A percentile compares a stretch with the other conserved stretches of the same genome.
These are phyloP conservation scores for Mimosa bimucronata DNA, from an alignment of 306 rosid species.

Conservation along the genomic window DNA sequence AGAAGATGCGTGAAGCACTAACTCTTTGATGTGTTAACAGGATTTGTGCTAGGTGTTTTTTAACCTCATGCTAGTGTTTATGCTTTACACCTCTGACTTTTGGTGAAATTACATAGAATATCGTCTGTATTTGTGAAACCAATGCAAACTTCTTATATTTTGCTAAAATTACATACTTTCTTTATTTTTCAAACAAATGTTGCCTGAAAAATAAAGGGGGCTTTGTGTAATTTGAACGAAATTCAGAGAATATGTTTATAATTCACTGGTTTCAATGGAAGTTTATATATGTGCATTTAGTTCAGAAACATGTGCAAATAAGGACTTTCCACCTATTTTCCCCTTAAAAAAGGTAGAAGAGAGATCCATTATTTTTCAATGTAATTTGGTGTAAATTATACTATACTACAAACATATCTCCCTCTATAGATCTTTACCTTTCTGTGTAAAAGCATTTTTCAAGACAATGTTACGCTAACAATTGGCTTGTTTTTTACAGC, in stretches of 20 bases:
- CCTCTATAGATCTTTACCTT: background rate
- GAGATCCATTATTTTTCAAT: background rate
- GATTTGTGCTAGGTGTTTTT: no score
- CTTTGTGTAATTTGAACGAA: background rate
- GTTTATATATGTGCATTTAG: background rate
- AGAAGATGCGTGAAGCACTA: background rate
- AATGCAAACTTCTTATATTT: no score
- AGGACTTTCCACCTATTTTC: background rate
- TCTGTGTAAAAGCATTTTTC: background rate
- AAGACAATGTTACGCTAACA: background rate
- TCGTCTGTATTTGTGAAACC: no score
- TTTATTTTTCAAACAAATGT: background rate
- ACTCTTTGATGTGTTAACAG: background rate
- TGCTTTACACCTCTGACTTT: no score
- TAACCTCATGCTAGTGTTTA: no score
- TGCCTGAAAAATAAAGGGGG: background rate
- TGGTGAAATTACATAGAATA: background rate
- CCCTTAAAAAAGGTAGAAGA: background rate
- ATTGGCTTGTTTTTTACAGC: conserved; percentile 31
- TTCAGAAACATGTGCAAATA: no score
- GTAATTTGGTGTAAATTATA: background rate
- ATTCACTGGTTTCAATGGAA: background rate
- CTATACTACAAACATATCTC: background rate
- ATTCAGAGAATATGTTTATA: background rate
- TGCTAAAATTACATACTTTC: background rate